phyloP scores from a whole-genome alignment of 495 filamentous ascomycete genomes.

The Staphylotrichum tortipilum region DNA sequence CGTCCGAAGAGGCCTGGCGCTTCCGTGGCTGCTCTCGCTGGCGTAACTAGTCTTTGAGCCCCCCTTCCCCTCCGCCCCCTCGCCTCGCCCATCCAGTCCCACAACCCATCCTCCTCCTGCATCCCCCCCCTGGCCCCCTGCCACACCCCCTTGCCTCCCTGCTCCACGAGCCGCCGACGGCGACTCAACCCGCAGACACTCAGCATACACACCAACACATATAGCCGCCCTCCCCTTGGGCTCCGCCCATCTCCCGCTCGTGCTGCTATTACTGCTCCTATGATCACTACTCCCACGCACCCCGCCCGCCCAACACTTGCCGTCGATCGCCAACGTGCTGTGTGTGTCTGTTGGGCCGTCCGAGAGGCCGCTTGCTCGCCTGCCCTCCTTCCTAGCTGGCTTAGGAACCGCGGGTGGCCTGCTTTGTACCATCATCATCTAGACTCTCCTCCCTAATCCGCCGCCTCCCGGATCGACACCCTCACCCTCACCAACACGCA shows the following conservation, averaged over 20 bases:
- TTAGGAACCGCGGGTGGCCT: conserved; percentile 12
- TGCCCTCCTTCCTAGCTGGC: conserved; percentile 13
- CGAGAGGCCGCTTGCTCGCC: not conserved
- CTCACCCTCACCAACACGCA: not conserved
- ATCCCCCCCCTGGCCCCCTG: not conserved
- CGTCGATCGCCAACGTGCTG: no score
- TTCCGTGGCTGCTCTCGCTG: no score
- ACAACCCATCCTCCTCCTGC: no score
- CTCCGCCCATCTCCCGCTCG: conserved; percentile 5
- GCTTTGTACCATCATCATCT: not conserved
- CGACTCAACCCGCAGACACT: no score
- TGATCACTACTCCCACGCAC: no score
- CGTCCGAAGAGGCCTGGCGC: conserved; percentile 10
- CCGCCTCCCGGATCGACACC: not conserved
- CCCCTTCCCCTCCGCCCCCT: no score
- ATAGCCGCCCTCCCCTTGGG: conserved; percentile 19
- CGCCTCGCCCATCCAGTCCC: no score
- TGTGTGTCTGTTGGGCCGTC: not conserved
- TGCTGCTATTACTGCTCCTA: conserved; percentile 19
- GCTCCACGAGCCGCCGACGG: no score
- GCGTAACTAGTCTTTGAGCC: no score
- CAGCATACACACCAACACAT: not conserved
- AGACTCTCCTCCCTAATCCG: not conserved
- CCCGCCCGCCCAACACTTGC: no score
- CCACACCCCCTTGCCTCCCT: not conserved